Base-by-base conservation (phyloP, 345 rosid species). In the Stellera chamaejasme region DNA sequence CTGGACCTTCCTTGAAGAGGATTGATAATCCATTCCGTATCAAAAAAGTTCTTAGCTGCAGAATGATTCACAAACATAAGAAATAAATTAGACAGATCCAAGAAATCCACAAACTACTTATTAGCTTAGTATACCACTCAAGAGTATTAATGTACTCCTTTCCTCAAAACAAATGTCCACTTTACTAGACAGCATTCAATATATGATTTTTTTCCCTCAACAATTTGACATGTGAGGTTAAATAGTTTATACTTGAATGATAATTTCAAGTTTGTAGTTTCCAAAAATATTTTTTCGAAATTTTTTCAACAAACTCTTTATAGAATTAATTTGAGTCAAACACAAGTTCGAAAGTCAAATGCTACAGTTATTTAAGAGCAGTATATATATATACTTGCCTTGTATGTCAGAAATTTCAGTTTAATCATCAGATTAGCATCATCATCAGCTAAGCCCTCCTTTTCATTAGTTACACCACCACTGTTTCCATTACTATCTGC, bases 391-490 rank as follows among this genome's bases (percentile, higher is more conserved):
- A 19, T 27, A 54, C 15, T 15, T 81, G 84, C 99, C 95, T 92
- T 92, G 65, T 92, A 92, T 8, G 97, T 79, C 52, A 92, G 99
- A 61, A 92, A 86, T 69, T 92, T 92, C 68, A 92, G 28, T 76
- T 92, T 92, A 65, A 88, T 86, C 99, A 92, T 92, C 60, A 92
- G 63, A 74, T 89, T 88, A 60, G 91, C 78, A 75, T 92, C 97
- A 48, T 79, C 90, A 69, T 86, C 90, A 47, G 91, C 91, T 71
- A 93, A 79, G 67, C 68, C 78, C 59, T 76, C 81, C 51, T 53
- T 66, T 60, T 67, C 58, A 45, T 65, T 53, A 50, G 47, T 47
- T 62, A 70, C 64, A 64, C 68, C 66, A 70, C 58, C 65, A 59
- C 74, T 85, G 68, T 67, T 70, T 60, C 64, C 59, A 71, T 62